A percentile compares a stretch with the other conserved stretches of the same genome.
Evolutionary conservation across 2,329 filamentous ascomycete species (phyloP).

Genomic region (Stylonectria norvegica): DNA sequence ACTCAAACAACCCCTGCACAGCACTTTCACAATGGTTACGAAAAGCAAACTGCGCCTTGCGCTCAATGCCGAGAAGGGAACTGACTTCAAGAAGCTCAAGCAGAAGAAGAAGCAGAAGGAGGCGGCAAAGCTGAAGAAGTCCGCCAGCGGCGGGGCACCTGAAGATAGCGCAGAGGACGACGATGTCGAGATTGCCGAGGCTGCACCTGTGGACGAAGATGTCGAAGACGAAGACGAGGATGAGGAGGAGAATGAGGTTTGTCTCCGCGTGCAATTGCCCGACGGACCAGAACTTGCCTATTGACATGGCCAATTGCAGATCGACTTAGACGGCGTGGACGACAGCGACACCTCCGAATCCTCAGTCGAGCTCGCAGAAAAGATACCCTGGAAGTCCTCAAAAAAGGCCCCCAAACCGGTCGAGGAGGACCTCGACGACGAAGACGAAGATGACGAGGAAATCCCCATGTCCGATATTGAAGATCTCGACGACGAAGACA

Average conservation of each 20-base stretch:
- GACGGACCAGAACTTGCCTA: background rate
- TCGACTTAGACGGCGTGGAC: slow-evolving; percentile 55
- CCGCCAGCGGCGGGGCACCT: slow-evolving; percentile 20
- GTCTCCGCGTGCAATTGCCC: slow-evolving; percentile 7
- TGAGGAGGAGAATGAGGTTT: slow-evolving; percentile 31
- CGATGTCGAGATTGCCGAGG: slow-evolving; percentile 29
- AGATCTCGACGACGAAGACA: slow-evolving; percentile 72
- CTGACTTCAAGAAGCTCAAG: slow-evolving; percentile 51
- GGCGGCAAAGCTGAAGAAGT: slow-evolving; percentile 38
- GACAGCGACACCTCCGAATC: slow-evolving; percentile 65
- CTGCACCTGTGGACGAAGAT: slow-evolving; percentile 36
- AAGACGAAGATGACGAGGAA: slow-evolving; percentile 77
- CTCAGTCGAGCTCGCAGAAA: slow-evolving; percentile 73
- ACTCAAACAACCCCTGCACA: slow-evolving; percentile 8
- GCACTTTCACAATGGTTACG: slow-evolving; percentile 34
- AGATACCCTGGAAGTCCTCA: slow-evolving; percentile 50
- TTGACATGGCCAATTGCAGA: slow-evolving; percentile 27
- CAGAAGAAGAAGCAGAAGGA: slow-evolving; percentile 47
- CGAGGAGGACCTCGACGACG: slow-evolving; percentile 53
- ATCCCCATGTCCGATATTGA: slow-evolving; percentile 87
- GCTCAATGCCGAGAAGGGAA: slow-evolving; percentile 52
- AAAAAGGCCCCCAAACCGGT: slow-evolving; percentile 38
- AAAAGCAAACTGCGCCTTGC: slow-evolving; percentile 53
- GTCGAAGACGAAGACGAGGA: slow-evolving; percentile 35
- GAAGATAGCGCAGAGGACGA: slow-evolving; percentile 34